Base-by-base conservation (phyloP, 441 rosid genomes). In the Populus tomentosa region DNA sequence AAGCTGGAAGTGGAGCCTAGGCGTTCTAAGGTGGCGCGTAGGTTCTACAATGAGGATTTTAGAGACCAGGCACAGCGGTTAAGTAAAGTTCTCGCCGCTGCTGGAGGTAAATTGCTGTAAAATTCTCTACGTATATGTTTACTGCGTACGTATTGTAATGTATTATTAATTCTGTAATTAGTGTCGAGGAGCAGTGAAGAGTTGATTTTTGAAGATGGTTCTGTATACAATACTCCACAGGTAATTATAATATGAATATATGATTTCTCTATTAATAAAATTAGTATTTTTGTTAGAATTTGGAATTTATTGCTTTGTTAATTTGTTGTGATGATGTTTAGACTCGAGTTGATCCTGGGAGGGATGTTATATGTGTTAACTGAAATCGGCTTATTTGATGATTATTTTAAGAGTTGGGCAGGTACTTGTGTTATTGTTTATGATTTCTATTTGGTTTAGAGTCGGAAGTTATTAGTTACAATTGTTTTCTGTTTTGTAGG, bases 171-270 rank as follows among this genome's bases (percentile, higher is more conserved):
- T 67, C 50, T 81, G 28, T 66, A 69, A 59, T 72, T 74, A 92
- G 99, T 91, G 88, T 97, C 97, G 56, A 85, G 98, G 79, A 86
- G 86, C 66, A 86, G 95, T 69, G 98, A 95, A 79, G 97, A 92
- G 80, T 90, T 93, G 72, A 91, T 93, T 61, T 92, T 95, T 83
- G 84, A 84, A 76, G 98, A 92, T 82, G 95, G 97, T 70, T 78
- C 90, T 59, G 82, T 88, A 1, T 95, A 97, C 84, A 90, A 85
- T 26, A 77, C 90, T 81, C 98, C 97, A 69, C 95, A 92, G 93
- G 97, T 91, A 42, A 74, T 85, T 32, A 24, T 73, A 67, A 46
- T 36, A 50, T 46, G 2, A 14, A 16, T 28, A 21, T 16, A 63
- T 63, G 23, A 66, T 35, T 21, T 14, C 40, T 32, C 77, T 28